Conservation (phyloP, 495 filamentous ascomycete species). For the Daldinia grandis region DNA sequence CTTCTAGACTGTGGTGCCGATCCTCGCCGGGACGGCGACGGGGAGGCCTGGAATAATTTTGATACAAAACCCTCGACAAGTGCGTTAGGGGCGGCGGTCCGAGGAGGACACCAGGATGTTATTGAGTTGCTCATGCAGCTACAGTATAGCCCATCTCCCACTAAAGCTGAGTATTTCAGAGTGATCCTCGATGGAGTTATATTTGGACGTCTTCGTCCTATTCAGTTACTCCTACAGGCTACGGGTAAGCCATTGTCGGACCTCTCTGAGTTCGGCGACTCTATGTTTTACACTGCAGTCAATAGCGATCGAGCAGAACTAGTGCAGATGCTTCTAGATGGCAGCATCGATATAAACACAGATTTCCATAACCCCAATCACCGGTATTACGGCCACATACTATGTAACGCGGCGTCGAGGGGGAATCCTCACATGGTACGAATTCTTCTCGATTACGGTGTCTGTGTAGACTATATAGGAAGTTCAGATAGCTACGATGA, state of each 20-base stretch:
- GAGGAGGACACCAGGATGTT: slow-evolving; percentile 9
- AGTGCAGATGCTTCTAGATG: slow-evolving; percentile 1
- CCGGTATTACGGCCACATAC: neutral
- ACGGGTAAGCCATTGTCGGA: neutral
- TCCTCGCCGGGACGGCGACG: neutral
- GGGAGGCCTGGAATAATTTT: neutral
- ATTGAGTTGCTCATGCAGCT: neutral
- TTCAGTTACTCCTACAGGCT: neutral
- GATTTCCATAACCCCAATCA: neutral
- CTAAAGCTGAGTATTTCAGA: neutral
- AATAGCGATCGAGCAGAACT: neutral
- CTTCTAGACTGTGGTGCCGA: slow-evolving; percentile 3
- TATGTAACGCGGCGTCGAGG: neutral
- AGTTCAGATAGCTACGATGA: too few species aligned
- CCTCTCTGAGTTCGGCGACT: neutral
- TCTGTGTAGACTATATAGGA: too few species aligned
- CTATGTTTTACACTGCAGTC: neutral
- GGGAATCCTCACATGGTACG: neutral
- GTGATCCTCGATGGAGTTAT: neutral
- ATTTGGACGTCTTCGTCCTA: neutral
- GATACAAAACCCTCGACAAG: neutral
- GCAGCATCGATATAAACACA: neutral
- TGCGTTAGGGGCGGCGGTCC: slow-evolving; percentile 1
- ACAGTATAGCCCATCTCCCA: neutral
- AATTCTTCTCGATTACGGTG: neutral